Conservation (phyloP, 2,329 filamentous ascomycete species). For the Leptographium lundbergii region DNA sequence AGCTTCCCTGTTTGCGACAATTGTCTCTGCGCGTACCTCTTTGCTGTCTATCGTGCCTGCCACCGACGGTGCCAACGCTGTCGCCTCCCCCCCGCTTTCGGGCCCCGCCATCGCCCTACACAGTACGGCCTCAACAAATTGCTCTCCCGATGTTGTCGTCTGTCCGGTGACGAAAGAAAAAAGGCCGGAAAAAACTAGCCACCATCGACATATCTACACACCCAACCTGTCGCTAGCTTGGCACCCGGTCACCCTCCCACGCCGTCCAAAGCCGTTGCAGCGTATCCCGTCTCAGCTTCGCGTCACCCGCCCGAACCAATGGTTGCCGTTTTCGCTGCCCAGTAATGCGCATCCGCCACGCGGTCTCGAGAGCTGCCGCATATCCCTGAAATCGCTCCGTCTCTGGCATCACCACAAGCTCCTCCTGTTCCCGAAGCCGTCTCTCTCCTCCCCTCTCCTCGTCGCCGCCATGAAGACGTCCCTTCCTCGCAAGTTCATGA, state of each 20-base stretch:
- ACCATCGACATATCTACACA: not conserved
- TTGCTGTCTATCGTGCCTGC: not conserved
- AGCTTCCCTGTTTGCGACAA: not conserved
- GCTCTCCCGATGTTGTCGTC: not conserved
- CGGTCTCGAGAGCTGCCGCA: not conserved
- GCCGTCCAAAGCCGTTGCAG: too few species aligned
- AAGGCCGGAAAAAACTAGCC: not conserved
- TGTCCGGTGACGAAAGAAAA: not conserved
- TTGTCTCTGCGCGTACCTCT: not conserved
- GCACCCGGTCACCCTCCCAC: not conserved
- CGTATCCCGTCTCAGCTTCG: not conserved
- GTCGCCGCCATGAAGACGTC: slow-evolving; percentile 36
- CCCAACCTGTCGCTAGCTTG: not conserved
- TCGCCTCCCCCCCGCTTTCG: not conserved
- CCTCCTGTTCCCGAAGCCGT: not conserved
- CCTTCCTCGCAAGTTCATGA: slow-evolving; percentile 53
- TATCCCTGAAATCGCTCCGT: not conserved
- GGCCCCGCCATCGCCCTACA: not conserved
- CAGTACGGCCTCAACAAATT: not conserved
- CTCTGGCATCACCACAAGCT: not conserved
- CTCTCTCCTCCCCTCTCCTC: not conserved
- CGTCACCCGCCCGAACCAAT: not conserved
- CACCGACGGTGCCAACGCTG: not conserved
- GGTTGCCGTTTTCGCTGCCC: not conserved
- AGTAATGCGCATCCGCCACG: slow-evolving; percentile 1